Conservation (phyloP, 768 basidiomycete genomes). For the Hebeloma cylindrosporum region DNA sequence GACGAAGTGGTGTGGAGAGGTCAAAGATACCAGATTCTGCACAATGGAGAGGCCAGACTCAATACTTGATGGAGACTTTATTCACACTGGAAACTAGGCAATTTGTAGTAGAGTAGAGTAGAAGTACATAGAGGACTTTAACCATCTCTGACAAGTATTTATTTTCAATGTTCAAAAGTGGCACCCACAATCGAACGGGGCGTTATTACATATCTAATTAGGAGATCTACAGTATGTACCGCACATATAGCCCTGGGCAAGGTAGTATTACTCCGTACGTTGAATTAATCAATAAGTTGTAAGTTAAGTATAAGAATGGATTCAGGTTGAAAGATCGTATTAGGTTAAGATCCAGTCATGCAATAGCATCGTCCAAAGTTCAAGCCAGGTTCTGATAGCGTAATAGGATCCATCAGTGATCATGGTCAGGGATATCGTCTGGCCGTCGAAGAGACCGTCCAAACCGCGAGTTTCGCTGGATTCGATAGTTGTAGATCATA, state of each 20-base stretch:
- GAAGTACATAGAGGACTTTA: too few species aligned
- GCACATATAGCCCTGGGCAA: too few species aligned
- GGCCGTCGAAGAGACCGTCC: constrained; percentile 19
- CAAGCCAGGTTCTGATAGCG: too few species aligned
- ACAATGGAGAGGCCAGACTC: constrained; percentile 64
- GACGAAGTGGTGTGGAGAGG: constrained; percentile 89
- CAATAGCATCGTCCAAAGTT: constrained; percentile 2
- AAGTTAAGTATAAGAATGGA: too few species aligned
- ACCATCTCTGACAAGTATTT: too few species aligned
- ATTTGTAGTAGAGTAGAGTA: too few species aligned
- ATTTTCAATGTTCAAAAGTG: too few species aligned
- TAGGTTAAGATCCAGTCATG: constrained; percentile 8
- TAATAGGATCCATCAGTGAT: constrained; percentile 10
- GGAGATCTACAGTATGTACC: too few species aligned
- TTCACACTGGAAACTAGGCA: not conserved
- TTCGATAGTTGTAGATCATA: constrained; percentile 53
- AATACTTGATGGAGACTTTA: constrained; percentile 1
- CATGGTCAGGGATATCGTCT: constrained; percentile 17
- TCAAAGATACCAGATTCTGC: constrained; percentile 66
- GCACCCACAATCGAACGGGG: too few species aligned
- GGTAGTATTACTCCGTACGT: too few species aligned
- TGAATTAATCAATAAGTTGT: too few species aligned
- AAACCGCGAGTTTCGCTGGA: constrained; percentile 33
- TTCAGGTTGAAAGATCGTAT: not conserved
- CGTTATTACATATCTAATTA: too few species aligned